Evolutionary conservation across 768 basidiomycete genomes (phyloP), one percentile per base, ranked within the genome.

Genomic region (Boletus eberwhitei): DNA sequence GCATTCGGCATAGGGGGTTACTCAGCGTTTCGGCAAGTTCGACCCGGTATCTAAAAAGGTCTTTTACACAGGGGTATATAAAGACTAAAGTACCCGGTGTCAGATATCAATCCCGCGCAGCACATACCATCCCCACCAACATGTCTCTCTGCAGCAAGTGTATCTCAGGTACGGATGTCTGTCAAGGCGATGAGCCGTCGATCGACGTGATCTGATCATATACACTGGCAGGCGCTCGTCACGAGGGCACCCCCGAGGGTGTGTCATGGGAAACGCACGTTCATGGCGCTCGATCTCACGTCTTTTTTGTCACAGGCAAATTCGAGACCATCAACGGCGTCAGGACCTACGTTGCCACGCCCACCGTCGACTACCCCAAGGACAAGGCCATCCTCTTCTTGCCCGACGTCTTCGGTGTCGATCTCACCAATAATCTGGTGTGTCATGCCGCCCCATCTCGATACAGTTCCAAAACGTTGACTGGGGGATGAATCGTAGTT

Each of bases 71-170:
- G 31, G 22, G 36, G 35, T 53, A 56, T 64, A 65, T 55, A 65
- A 65, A 55, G 35, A 26, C 47, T 32, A n/a, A 29, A 29, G 5
- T 31, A 16, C 16, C 7, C 32, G 11, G 17, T 37, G 12, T 8
- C 32, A 16, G 32, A 40, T 21, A 31, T 34, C 37, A 5, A 16
- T 8, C 22, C 22, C 8, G 22, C n/a, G 21, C n/a, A 2, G 46
- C 44, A 12, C 31, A 31, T 14, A 22, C 14, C 19, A 34, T 12
- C 4, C 13, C 29, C 35, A 54, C 29, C 58, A 46, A 6, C 45
- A 82, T 83, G 82, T 78, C 77, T 66, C 71, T 82, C 54, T 83
- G 83, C 70, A 71, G 75, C 54, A 66, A 86, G 60, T 87, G 85
- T 53, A 55, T 84, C 51, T 74, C 74, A 65, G 83, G 85, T 81